phyloP scores from a whole-genome alignment of 768 basidiomycete genomes.

The Naganishia friedmannii region DNA sequence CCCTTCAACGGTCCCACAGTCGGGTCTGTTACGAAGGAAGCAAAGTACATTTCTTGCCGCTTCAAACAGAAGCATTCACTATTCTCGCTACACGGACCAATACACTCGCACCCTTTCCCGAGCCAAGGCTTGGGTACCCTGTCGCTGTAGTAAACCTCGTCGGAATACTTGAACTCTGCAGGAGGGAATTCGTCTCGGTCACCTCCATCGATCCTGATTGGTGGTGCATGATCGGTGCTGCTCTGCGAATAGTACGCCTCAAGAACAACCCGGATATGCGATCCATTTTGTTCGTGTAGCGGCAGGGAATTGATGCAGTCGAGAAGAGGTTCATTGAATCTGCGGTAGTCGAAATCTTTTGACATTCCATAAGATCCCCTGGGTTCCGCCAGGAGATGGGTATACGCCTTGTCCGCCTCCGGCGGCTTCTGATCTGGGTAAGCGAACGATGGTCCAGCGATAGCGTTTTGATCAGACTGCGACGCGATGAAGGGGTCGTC shows the following conservation, averaged over 20 bases:
- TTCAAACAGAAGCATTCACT: conserved; percentile 70
- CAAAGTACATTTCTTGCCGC: conserved; percentile 58
- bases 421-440: not conserved
- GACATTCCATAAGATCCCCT: not conserved
- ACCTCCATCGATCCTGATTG: conserved; percentile 19
- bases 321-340: conserved; percentile 19
- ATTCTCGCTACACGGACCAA: conserved; percentile 70
- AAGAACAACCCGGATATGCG: conserved; percentile 15
- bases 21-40: conserved; percentile 44
- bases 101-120: conserved; percentile 69
- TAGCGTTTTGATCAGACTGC: not conserved
- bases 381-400: not conserved
- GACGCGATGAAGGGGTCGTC: conserved; percentile 5
- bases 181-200: conserved; percentile 50
- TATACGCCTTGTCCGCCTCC: not conserved
- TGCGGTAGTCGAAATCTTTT: conserved; percentile 17
- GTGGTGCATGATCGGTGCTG: conserved; percentile 7
- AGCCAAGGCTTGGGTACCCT: conserved; percentile 67
- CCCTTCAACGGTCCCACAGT: conserved; percentile 51
- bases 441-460: conserved; percentile 8
- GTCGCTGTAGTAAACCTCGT: conserved; percentile 70
- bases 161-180: conserved; percentile 84
- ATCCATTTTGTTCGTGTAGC: not conserved
- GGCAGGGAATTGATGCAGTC: conserved; percentile 22
- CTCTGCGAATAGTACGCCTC: conserved; percentile 19